Percentiles rank a stretch among this genome's conserved stretches.
Conservation (phyloP, 2,329 filamentous ascomycete genomes). For the Polychaeton citri region DNA sequence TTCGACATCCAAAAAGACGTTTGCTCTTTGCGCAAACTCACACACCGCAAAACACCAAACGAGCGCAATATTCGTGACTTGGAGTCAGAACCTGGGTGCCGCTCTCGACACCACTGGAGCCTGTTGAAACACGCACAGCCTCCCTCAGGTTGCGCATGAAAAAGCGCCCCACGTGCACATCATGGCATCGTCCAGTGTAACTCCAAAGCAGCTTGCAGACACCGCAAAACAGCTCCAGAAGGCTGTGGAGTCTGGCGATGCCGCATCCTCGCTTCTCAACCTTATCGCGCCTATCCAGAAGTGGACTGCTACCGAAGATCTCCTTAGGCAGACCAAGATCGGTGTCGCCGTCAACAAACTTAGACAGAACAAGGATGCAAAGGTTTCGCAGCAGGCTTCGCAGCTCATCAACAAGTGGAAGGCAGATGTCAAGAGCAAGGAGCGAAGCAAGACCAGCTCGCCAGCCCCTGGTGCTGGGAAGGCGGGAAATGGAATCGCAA, state of each 20-base stretch:
- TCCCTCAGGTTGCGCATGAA: too few relatives aligned
- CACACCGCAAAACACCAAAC: too few relatives aligned
- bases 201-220: constrained; percentile 53
- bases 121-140: too few relatives aligned
- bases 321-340: constrained; percentile 80
- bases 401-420: constrained; percentile 85
- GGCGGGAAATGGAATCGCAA: constrained; percentile 16
- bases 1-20: too few relatives aligned
- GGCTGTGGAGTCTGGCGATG: constrained; percentile 61
- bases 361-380: constrained; percentile 62
- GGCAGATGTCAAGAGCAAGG: constrained; percentile 52
- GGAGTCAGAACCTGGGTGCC: too few relatives aligned
- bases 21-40: too few relatives aligned
- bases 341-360: constrained; percentile 80
- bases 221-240: constrained; percentile 70
- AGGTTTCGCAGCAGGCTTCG: constrained; percentile 59
- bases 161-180: neutral
- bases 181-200: neutral
- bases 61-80: too few relatives aligned
- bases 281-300: constrained; percentile 71
- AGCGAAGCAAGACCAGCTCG: constrained; percentile 27
- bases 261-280: constrained; percentile 55
- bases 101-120: too few relatives aligned
- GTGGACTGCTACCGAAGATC: constrained; percentile 73
- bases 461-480: constrained; percentile 29